These are phyloP conservation scores for Cynara cardunculus DNA, from an alignment of 129 eudicot species.

Conservation along the genomic window DNA sequence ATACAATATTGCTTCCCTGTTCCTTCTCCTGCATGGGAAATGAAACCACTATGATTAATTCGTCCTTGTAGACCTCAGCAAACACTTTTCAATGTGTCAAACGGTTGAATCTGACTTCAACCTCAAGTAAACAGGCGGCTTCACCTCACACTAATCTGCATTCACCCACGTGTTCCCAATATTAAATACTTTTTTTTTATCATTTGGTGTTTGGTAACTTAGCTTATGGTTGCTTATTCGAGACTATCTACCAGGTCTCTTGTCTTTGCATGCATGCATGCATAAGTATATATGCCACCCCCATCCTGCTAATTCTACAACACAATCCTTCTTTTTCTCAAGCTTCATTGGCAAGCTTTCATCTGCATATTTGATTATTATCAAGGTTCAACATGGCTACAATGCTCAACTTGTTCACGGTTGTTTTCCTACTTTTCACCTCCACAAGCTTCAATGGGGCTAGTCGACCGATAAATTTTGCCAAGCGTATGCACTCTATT, in stretches of 20 bases:
- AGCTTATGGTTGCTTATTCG: no score
- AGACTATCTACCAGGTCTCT: background rate
- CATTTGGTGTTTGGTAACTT: background rate
- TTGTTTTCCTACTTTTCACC: no score
- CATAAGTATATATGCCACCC: background rate
- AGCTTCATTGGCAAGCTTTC: background rate
- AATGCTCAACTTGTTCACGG: background rate
- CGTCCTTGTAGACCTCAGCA: background rate
- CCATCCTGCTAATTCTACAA: background rate
- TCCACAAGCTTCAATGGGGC: no score
- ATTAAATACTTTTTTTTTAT: background rate
- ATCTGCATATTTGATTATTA: background rate
- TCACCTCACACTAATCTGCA: background rate
- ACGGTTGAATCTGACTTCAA: background rate
- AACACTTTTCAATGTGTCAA: background rate
- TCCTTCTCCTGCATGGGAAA: background rate
- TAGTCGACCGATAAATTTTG: no score
- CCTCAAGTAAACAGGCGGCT: background rate
- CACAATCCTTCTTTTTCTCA: background rate
- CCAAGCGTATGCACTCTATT: no score
- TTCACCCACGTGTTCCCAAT: background rate
- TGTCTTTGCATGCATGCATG: background rate
- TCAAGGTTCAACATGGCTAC: background rate
- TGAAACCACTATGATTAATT: background rate
- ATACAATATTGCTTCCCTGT: background rate